phyloP scores from a whole-genome alignment of 495 filamentous ascomycete species.

The Trichodelitschia bisporula region DNA sequence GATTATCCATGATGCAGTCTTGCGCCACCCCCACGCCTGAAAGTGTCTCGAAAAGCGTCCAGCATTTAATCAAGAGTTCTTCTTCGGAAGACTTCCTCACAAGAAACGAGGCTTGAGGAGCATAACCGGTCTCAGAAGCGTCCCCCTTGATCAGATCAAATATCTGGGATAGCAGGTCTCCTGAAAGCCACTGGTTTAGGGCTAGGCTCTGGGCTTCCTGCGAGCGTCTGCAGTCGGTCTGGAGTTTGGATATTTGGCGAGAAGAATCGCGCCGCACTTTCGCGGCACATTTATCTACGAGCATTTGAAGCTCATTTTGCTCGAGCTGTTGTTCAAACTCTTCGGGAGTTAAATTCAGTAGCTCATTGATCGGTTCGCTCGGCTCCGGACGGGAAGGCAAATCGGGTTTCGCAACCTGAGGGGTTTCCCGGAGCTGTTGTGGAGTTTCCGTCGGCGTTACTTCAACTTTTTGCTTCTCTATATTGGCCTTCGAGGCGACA shows the following conservation, averaged over 20 bases:
- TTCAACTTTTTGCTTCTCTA: conserved; percentile 3
- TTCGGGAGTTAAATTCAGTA: conserved; percentile 40
- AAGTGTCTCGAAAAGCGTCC: conserved; percentile 53
- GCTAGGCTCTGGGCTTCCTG: conserved; percentile 46
- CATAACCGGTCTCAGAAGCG: conserved; percentile 10
- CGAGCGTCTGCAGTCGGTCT: conserved; percentile 47
- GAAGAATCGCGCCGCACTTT: conserved; percentile 26
- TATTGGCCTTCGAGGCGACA: conserved; percentile 43
- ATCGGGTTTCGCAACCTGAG: conserved; percentile 1
- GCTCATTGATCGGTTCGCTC: conserved; percentile 10
- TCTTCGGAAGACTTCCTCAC: too few relatives aligned
- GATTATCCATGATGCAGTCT: conserved; percentile 32
- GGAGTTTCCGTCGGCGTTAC: conserved; percentile 1
- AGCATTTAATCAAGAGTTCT: conserved; percentile 49
- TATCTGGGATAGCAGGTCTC: conserved; percentile 52
- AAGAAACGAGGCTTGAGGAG: too few relatives aligned
- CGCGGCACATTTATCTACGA: conserved; percentile 56
- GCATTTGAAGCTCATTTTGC: conserved; percentile 50
- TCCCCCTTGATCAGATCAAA: conserved; percentile 25
- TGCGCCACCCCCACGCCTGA: conserved; percentile 38
- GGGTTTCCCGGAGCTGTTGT: conserved; percentile 3
- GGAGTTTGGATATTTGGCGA: conserved; percentile 43
- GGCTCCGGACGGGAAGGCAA: conserved; percentile 9
- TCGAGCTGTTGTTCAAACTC: conserved; percentile 69
- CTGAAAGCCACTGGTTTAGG: conserved; percentile 54